These are phyloP conservation scores for Hypericum perforatum DNA, from an alignment of 345 rosid genomes.

Conservation along the genomic window DNA sequence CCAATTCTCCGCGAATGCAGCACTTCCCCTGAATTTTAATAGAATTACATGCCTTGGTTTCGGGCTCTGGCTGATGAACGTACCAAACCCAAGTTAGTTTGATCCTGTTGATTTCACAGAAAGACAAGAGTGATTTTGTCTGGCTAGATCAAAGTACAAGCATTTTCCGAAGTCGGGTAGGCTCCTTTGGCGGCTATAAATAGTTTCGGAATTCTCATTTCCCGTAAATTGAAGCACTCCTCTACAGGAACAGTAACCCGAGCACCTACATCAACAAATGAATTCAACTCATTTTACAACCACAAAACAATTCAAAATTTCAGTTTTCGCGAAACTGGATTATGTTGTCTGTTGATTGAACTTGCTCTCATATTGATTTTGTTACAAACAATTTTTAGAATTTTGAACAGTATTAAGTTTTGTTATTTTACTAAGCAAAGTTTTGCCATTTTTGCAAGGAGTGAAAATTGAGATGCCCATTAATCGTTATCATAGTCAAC, in stretches of 20 bases:
- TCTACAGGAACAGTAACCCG: slow-evolving; percentile 81
- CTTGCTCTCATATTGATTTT: no score
- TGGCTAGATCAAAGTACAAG: slow-evolving; percentile 48
- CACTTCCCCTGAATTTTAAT: slow-evolving; percentile 51
- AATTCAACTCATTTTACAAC: background rate
- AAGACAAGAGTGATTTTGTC: slow-evolving; percentile 32
- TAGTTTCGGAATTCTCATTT: slow-evolving; percentile 39
- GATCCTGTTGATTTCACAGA: slow-evolving; percentile 48
- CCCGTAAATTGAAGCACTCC: slow-evolving; percentile 61
- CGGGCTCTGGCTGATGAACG: slow-evolving; percentile 60
- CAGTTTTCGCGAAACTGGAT: no score
- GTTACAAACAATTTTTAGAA: no score
- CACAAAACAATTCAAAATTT: background rate
- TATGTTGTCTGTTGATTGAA: no score
- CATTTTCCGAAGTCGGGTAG: slow-evolving; percentile 68
- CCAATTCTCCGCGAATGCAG: slow-evolving; percentile 46
- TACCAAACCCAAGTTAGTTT: slow-evolving; percentile 78
- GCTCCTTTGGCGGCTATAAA: slow-evolving; percentile 26
- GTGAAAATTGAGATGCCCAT: no score
- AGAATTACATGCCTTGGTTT: slow-evolving; percentile 34
- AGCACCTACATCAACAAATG: slow-evolving; percentile 38
- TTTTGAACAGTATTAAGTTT: no score
- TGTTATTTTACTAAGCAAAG: no score
- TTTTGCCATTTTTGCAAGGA: no score
- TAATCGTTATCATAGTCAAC: no score